A percentile compares a stretch with the other conserved stretches of the same genome.
phyloP scores from a whole-genome alignment of 202 grass and related monocot genomes.

The Dendrocalamus latiflorus region DNA sequence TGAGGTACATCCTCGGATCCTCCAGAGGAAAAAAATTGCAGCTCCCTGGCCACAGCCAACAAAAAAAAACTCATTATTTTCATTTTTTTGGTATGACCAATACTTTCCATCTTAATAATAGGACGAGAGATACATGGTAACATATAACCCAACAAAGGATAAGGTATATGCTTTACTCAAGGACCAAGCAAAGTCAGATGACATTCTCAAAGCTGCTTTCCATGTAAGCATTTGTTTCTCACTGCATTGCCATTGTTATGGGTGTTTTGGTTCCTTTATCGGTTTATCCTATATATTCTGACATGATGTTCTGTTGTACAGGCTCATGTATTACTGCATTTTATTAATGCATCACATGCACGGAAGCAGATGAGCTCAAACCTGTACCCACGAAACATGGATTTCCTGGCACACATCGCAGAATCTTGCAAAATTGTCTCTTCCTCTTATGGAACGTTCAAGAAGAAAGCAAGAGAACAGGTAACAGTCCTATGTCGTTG shows the following conservation, averaged over 20 bases:
- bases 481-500: conserved; percentile 26
- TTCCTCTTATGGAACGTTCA: conserved; percentile 82
- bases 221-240: conserved; percentile 60
- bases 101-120: conserved; percentile 28
- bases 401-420: conserved; percentile 75
- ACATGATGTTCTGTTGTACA: conserved; percentile 19
- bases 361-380: conserved; percentile 32
- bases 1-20: conserved; percentile 40
- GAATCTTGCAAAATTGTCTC: conserved; percentile 92
- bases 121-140: conserved; percentile 95
- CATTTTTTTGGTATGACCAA: not conserved
- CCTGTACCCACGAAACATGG: conserved; percentile 40
- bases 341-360: conserved; percentile 68
- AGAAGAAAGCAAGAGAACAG: conserved; percentile 93
- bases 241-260: conserved; percentile 5
- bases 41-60: not conserved
- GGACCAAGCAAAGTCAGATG: conserved; percentile 96
- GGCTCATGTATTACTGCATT: conserved; percentile 92
- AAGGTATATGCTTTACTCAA: conserved; percentile 98
- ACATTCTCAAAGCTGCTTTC: conserved; percentile 93
- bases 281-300: not conserved
- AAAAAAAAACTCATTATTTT: not conserved
- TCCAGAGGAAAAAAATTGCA: not conserved
- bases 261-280: not conserved
- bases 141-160: conserved; percentile 93